phyloP scores from a whole-genome alignment of 1,284 basidiomycete genomes.

The Cryptococcus amylolentus region DNA sequence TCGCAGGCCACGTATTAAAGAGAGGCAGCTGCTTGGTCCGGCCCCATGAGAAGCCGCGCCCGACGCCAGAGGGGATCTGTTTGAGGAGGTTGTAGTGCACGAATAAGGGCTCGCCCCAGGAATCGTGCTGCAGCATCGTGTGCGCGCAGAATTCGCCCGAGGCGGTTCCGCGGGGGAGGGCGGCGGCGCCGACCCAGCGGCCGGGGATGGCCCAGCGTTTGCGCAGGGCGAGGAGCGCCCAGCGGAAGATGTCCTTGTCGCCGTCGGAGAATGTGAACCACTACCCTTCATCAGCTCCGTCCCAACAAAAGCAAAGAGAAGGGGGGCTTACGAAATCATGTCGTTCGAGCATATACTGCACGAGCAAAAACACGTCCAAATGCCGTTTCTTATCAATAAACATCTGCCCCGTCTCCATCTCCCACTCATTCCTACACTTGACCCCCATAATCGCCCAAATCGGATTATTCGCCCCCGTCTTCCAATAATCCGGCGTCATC shows the following conservation, averaged over 20 bases:
- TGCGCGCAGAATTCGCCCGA: constrained; percentile 47
- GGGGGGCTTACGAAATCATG: constrained; percentile 33
- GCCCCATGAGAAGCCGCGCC: constrained; percentile 48
- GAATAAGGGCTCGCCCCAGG: constrained; percentile 50
- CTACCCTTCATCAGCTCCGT: constrained; percentile 11
- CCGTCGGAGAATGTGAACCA: constrained; percentile 55
- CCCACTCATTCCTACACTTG: constrained; percentile 55
- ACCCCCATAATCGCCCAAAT: constrained; percentile 54
- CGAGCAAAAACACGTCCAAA: constrained; percentile 51
- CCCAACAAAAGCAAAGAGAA: constrained; percentile 1
- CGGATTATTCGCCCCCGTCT: constrained; percentile 49
- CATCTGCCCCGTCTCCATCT: constrained; percentile 54
- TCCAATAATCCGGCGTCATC: constrained; percentile 48
- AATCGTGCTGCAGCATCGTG: constrained; percentile 54
- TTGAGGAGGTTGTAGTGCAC: constrained; percentile 54
- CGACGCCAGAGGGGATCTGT: constrained; percentile 50
- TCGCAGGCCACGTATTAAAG: constrained; percentile 37
- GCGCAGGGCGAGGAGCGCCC: constrained; percentile 51
- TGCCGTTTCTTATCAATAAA: constrained; percentile 53
- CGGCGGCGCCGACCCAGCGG: constrained; percentile 50
- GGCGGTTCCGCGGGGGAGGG: constrained; percentile 42
- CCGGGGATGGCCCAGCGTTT: constrained; percentile 56
- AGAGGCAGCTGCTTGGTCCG: constrained; percentile 47
- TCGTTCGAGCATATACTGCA: constrained; percentile 51
- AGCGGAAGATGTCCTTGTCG: constrained; percentile 56